phyloP scores from a whole-genome alignment of 345 rosid genomes.

The Cardamine resedifolia region DNA sequence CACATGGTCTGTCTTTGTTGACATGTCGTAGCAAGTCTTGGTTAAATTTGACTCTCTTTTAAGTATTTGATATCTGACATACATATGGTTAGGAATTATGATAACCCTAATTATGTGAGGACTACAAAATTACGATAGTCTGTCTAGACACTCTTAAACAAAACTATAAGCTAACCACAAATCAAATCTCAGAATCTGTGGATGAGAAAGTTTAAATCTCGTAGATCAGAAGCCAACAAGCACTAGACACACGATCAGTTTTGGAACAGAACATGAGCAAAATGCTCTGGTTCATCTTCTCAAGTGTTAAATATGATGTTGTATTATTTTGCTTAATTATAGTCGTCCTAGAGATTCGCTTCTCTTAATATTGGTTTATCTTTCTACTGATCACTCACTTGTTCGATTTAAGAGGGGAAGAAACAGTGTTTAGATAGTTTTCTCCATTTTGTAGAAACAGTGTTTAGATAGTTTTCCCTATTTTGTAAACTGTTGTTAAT shows the following conservation, averaged over 20 bases:
- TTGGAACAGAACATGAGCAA: slow-evolving; percentile 13
- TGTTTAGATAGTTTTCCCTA: slow-evolving; percentile 17
- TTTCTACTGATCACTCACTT: slow-evolving; percentile 18
- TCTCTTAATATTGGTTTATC: no score
- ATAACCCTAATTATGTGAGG: slow-evolving; percentile 74
- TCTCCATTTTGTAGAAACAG: slow-evolving; percentile 17
- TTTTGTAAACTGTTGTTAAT: slow-evolving; percentile 20
- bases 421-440: slow-evolving; percentile 12
- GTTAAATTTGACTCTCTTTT: neutral
- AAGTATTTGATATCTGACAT: neutral
- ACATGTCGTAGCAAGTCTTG: slow-evolving; percentile 7
- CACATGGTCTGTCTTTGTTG: slow-evolving; percentile 39
- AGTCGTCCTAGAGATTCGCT: no score
- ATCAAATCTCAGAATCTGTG: slow-evolving; percentile 4
- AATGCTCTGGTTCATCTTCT: slow-evolving; percentile 11
- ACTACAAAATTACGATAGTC: slow-evolving; percentile 61
- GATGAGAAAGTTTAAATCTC: slow-evolving; percentile 9
- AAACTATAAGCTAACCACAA: neutral
- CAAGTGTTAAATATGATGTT: slow-evolving; percentile 21
- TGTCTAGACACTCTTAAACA: slow-evolving; percentile 60
- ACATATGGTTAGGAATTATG: slow-evolving; percentile 52
- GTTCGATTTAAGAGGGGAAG: neutral
- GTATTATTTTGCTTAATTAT: slow-evolving; percentile 23
- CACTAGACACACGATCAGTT: neutral
- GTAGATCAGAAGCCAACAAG: neutral